phyloP scores from a whole-genome alignment of 768 basidiomycete species.

The Termitomyces sp. region DNA sequence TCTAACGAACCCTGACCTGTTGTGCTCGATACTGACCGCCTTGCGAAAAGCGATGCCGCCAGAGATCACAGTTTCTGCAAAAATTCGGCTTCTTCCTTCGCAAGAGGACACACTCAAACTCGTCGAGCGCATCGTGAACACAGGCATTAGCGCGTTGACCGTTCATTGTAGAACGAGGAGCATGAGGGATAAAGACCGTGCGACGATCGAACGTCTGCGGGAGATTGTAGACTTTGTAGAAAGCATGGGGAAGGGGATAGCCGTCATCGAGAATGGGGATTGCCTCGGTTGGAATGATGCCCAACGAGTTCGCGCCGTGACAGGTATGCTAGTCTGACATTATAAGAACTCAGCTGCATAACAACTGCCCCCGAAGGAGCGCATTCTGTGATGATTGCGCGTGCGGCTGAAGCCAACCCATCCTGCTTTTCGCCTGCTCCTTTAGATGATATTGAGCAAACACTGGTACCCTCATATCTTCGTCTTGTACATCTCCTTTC shows the following conservation, averaged over 20 bases:
- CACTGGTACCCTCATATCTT: slow-evolving; percentile 67
- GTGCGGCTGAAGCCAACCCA: slow-evolving; percentile 90
- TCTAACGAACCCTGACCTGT: slow-evolving; percentile 83
- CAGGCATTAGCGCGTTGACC: slow-evolving; percentile 85
- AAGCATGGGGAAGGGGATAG: slow-evolving; percentile 66
- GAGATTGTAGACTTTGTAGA: slow-evolving; percentile 88
- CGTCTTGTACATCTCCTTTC: slow-evolving; percentile 46
- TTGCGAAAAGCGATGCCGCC: slow-evolving; percentile 67
- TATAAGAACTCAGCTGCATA: neutral
- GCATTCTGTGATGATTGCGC: slow-evolving; percentile 93
- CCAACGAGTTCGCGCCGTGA: slow-evolving; percentile 63
- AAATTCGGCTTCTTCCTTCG: slow-evolving; percentile 82
- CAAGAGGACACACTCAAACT: slow-evolving; percentile 87
- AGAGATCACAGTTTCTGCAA: slow-evolving; percentile 86
- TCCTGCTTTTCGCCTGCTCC: slow-evolving; percentile 75
- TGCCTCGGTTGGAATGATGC: slow-evolving; percentile 77
- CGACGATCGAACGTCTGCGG: slow-evolving; percentile 68
- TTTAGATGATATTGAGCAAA: slow-evolving; percentile 60
- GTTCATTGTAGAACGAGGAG: slow-evolving; percentile 92
- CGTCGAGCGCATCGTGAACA: slow-evolving; percentile 81
- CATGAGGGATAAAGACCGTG: slow-evolving; percentile 81
- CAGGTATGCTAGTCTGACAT: slow-evolving; percentile 42
- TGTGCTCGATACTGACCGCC: slow-evolving; percentile 83
- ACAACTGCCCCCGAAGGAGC: slow-evolving; percentile 42
- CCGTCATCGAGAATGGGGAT: slow-evolving; percentile 93